Conservation (phyloP, 441 rosid species). For the Metrosideros polymorpha region DNA sequence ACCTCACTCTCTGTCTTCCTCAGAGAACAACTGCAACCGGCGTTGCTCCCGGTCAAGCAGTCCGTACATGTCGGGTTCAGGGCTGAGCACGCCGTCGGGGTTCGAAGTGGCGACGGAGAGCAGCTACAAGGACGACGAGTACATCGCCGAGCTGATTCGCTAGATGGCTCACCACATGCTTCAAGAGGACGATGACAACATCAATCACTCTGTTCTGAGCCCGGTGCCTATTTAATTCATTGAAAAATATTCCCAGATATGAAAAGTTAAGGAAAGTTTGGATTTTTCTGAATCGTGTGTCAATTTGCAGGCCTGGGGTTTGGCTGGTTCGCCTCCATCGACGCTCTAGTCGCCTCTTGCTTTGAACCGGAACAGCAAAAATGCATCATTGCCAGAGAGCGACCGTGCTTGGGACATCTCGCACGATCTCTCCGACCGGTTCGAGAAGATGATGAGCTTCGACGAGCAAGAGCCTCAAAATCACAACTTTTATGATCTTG, state of each 20-base stretch:
- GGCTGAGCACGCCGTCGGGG: conserved; percentile 9
- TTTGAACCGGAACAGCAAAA: conserved; percentile 19
- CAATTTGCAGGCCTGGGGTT: conserved; percentile 19
- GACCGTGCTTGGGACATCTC: conserved; percentile 11
- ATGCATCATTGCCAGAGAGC: conserved; percentile 21
- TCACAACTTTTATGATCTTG: not conserved
- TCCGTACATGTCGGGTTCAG: conserved; percentile 21
- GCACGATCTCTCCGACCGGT: conserved; percentile 6
- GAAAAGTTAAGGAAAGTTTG: not conserved
- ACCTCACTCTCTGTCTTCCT: not conserved
- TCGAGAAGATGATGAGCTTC: conserved; percentile 14
- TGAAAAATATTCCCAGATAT: not conserved
- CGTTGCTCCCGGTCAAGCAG: not conserved
- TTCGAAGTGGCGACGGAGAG: conserved; percentile 19
- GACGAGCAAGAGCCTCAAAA: not conserved
- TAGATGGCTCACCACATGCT: conserved; percentile 83
- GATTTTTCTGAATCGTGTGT: not conserved
- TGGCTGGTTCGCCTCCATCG: conserved; percentile 35
- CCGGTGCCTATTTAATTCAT: not conserved
- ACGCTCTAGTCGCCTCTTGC: conserved; percentile 37
- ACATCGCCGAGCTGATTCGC: conserved; percentile 55
- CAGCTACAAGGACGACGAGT: conserved; percentile 42
- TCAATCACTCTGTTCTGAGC: not conserved
- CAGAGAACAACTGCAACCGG: not conserved
- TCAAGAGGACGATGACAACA: conserved; percentile 39